Percentiles rank a stretch among this genome's conserved stretches.
Evolutionary conservation across 345 rosid species (phyloP).

Genomic region (Rhizophora apiculata): DNA sequence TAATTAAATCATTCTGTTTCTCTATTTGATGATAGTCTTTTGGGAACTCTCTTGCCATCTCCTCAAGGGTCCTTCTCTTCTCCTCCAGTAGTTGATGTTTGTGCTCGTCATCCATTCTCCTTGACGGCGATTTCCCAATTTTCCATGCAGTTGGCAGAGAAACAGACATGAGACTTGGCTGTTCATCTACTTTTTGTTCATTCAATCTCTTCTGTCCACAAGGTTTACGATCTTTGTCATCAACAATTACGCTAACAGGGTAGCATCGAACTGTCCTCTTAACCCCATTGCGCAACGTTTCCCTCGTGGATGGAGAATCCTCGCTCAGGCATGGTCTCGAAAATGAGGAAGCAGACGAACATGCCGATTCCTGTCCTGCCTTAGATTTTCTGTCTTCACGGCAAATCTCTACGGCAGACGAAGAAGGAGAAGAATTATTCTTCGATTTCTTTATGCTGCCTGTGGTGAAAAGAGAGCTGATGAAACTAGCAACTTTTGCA

Average conservation of each 20-base stretch:
- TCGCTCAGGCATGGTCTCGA: conserved; percentile 68
- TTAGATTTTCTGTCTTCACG: conserved; percentile 30
- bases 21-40: conserved; percentile 19
- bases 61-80: conserved; percentile 27
- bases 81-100: too few species aligned
- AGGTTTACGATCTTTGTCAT: conserved; percentile 46
- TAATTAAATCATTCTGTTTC: conserved; percentile 3
- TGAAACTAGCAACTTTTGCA: conserved; percentile 54
- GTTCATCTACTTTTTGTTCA: conserved; percentile 12
- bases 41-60: conserved; percentile 37
- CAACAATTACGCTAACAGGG: conserved; percentile 58
- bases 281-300: conserved; percentile 40
- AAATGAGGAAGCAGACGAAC: conserved; percentile 72
- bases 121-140: too few species aligned
- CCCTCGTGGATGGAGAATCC: conserved; percentile 42
- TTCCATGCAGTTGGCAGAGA: conserved; percentile 9
- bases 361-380: conserved; percentile 25
- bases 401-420: conserved; percentile 20
- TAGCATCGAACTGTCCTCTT: conserved; percentile 58
- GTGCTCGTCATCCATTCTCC: too few species aligned
- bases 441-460: conserved; percentile 44
- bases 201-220: conserved; percentile 40
- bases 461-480: conserved; percentile 56
- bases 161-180: conserved; percentile 15
- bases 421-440: conserved; percentile 1